Percentiles rank a stretch among this genome's conserved stretches.
phyloP scores from a whole-genome alignment of 2,329 filamentous ascomycete species.

The Fusarium tupiense region DNA sequence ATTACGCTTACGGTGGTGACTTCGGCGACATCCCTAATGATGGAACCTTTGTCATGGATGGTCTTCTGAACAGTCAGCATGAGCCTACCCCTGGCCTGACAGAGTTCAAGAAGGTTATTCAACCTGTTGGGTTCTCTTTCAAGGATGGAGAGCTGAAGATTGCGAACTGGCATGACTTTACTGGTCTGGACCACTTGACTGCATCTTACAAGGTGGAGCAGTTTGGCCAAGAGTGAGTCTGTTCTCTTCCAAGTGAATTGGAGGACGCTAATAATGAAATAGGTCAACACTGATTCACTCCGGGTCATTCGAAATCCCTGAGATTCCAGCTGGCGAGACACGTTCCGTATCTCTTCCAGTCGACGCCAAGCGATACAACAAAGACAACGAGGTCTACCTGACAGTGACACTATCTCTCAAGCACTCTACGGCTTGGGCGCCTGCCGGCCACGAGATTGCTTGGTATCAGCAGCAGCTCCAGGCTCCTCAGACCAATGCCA shows the following conservation, averaged over 20 bases:
- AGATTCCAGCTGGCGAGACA: slow-evolving; percentile 51
- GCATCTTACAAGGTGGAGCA: slow-evolving; percentile 57
- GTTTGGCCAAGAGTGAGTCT: slow-evolving; percentile 50
- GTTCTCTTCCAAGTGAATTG: too few relatives aligned
- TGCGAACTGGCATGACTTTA: slow-evolving; percentile 62
- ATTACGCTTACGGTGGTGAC: slow-evolving; percentile 70
- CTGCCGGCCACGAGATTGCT: slow-evolving; percentile 63
- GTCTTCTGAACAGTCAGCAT: slow-evolving; percentile 63
- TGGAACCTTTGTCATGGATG: slow-evolving; percentile 70
- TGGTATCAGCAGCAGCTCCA: slow-evolving; percentile 60
- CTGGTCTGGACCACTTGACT: slow-evolving; percentile 53
- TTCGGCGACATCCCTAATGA: slow-evolving; percentile 71
- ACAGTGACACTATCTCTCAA: slow-evolving; percentile 57
- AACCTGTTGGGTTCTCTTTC: slow-evolving; percentile 59
- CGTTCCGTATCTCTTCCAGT: slow-evolving; percentile 48
- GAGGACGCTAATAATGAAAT: neutral
- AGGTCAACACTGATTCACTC: slow-evolving; percentile 43
- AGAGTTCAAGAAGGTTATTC: slow-evolving; percentile 67
- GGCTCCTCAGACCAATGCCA: neutral
- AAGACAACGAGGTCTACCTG: slow-evolving; percentile 55
- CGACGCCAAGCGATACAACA: slow-evolving; percentile 41
- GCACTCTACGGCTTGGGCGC: slow-evolving; percentile 59
- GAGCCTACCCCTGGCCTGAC: slow-evolving; percentile 64
- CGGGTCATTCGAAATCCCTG: slow-evolving; percentile 53
- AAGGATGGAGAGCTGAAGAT: slow-evolving; percentile 51